phyloP scores from a whole-genome alignment of 2,329 filamentous ascomycete species.

The Teratosphaeria epicoccoides region DNA sequence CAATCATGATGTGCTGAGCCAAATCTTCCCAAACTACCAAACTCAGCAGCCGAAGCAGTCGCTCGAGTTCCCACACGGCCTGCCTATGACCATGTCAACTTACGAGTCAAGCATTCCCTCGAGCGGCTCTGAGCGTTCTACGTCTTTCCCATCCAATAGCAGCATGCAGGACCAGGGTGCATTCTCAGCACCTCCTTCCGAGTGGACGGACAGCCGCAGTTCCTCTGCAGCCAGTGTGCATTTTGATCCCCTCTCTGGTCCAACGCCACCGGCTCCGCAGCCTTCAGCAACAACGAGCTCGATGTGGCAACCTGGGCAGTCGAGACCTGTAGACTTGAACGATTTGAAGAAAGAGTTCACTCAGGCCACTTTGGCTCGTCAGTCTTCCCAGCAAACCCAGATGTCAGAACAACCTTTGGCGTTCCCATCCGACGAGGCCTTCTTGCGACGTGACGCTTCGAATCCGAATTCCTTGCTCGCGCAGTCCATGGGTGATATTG shows the following conservation, averaged over 20 bases:
- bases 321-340: slow-evolving; percentile 25
- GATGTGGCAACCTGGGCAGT: slow-evolving; percentile 29
- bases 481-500: slow-evolving; percentile 27
- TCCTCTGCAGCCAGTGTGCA: slow-evolving; percentile 18
- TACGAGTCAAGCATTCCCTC: slow-evolving; percentile 21
- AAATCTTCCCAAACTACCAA: slow-evolving; percentile 17
- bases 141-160: slow-evolving; percentile 15
- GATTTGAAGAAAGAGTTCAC: slow-evolving; percentile 25
- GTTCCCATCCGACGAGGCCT: slow-evolving; percentile 24
- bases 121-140: slow-evolving; percentile 16
- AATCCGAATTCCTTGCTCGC: slow-evolving; percentile 20
- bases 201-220: slow-evolving; percentile 24
- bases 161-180: slow-evolving; percentile 14
- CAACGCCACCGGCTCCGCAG: slow-evolving; percentile 8
- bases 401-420: slow-evolving; percentile 23
- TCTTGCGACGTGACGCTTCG: slow-evolving; percentile 21
- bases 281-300: slow-evolving; percentile 9
- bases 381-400: slow-evolving; percentile 9
- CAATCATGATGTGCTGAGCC: slow-evolving; percentile 9
- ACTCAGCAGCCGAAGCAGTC: slow-evolving; percentile 13
- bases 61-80: slow-evolving; percentile 11
- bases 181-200: slow-evolving; percentile 18
- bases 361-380: slow-evolving; percentile 16
- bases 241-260: slow-evolving; percentile 7
- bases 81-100: slow-evolving; percentile 17